Base-by-base conservation (phyloP, 805 yeast species). In the Yarrowia sp. region DNA sequence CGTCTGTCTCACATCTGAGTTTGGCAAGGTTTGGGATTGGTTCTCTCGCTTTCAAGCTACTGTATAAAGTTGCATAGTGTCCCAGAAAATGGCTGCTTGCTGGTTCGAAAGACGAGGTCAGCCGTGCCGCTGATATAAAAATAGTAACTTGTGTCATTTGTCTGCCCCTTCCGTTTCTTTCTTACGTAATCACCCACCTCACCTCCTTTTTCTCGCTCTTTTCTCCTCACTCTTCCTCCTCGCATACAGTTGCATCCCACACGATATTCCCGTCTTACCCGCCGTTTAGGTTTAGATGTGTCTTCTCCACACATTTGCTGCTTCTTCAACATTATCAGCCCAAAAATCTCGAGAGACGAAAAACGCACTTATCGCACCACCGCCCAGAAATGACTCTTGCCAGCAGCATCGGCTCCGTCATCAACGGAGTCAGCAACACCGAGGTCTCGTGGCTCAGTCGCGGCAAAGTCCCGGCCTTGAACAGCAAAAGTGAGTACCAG, bases 381-480 rank as follows among this genome's bases (percentile, higher is more conserved):
- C 11, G 14, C 32, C 48, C 14, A n/a, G 3, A 36, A 40, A 56
- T 59, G 65, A 59, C 65, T 43, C 50, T 59, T 19, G 65, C 65
- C 8, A 59, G 65, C 65, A 59, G 65, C 46, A 59, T 59, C 52
- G 65, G 65, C 42, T 59, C 65, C 65, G 67, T 63, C 56, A 63
- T 49, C 55, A 63, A 65, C 52, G 68, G 68, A 35, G 68, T 65
- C 61, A 43, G 53, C 59, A 65, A 65, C 43, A 65, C 68, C 32
- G 68, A 65, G 19, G 61, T 65, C 35, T 50, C 59, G 38, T 65
- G 68, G 68, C 49, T 65, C 43, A 43, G 53, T 50, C 59, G 61
- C 19, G 68, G 68, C 52, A 65, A 65, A 43, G 68, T 65, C 2
- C 68, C 61, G 32, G 59, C 68, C 15, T 8, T 65, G 43, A 52